Evolutionary conservation across 2,329 filamentous ascomycete species (phyloP), one percentile per base, ranked within the genome.

Genomic region (Cladosporium sphaerospermum): DNA sequence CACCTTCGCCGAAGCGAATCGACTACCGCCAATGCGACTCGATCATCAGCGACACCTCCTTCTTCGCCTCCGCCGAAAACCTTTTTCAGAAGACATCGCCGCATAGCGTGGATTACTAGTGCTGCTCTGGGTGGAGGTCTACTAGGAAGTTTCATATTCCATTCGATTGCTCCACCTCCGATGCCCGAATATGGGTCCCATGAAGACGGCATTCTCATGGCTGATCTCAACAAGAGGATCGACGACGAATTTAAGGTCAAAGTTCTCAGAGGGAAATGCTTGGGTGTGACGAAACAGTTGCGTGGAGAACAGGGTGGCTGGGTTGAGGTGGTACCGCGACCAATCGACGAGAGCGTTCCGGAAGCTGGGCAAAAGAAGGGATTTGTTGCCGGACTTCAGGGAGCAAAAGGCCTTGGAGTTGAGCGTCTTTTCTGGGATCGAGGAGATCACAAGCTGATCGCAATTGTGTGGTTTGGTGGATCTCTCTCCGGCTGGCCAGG

Each of bases 401-500:
- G 73, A 8, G 67, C 67, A 32, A 66, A 67, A 49, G 72, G 71
- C 3, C 54, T 76, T 18, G 74, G 71, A 7, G 66, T 69, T 61
- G 79, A 88, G 73, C 77, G 79, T 61, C 70, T 86, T 1, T 90
- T 88, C 64, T 81, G 78, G 74, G 81, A 87, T 64, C 63, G 71
- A 3, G 67, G 68, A 31, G 80, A 82, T 6, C 76, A 81, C 59
- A 79, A 82, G 61, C 67, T 82, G 33, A 71, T 84, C 9, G 79
- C 76, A 46, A 75, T 90, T n/a, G 73, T 90, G 4, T 86, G 78
- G 73, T 77, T 90, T 51, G 88, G 87, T 6, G 67, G 74, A n/a
- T 79, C 75, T 1, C 64, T 85, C 16, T 74, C 78, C 45, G 86
- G 88, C 3, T 91, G 85, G 84, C 86, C 86, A 1, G 78, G 79